These are phyloP conservation scores for Aspergillus ellipticus DNA, from an alignment of 495 filamentous ascomycete species.

Conservation along the genomic window DNA sequence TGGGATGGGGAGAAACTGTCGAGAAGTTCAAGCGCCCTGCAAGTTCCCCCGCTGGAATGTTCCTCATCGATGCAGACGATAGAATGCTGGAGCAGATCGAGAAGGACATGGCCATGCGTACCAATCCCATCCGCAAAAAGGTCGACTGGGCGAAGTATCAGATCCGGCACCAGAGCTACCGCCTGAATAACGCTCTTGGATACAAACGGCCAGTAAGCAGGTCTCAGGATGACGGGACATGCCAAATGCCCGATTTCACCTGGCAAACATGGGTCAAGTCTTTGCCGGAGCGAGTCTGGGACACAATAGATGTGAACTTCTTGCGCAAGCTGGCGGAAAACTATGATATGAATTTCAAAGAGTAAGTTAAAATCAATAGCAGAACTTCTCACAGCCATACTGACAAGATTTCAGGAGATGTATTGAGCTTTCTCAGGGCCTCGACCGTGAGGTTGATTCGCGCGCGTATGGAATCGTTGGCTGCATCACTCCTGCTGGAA, in stretches of 20 bases:
- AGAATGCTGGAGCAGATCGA: constrained; percentile 49
- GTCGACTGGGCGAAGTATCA: constrained; percentile 57
- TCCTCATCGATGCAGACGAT: constrained; percentile 58
- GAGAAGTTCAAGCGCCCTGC: constrained; percentile 49
- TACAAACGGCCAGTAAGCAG: constrained; percentile 50
- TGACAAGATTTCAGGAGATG: constrained; percentile 36
- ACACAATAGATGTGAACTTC: constrained; percentile 64
- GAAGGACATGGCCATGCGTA: constrained; percentile 31
- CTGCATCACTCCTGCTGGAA: constrained; percentile 69
- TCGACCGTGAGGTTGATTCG: constrained; percentile 54
- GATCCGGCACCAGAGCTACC: constrained; percentile 51
- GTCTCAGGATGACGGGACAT: constrained; percentile 52
- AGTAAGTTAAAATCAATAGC: constrained; percentile 30
- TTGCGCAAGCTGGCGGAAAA: constrained; percentile 40
- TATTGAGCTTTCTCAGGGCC: constrained; percentile 73
- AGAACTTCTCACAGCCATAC: background rate
- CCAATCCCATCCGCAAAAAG: constrained; percentile 15
- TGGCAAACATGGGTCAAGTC: constrained; percentile 46
- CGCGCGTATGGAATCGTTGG: constrained; percentile 55
- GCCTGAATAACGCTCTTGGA: constrained; percentile 45
- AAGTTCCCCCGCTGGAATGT: constrained; percentile 60
- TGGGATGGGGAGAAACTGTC: constrained; percentile 39
- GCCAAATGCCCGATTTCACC: constrained; percentile 51
- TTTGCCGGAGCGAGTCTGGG: constrained; percentile 56
- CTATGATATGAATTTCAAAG: constrained; percentile 64